Base-by-base conservation (phyloP, 164 flowering plant genomes). In the Dillenia turbinata region DNA sequence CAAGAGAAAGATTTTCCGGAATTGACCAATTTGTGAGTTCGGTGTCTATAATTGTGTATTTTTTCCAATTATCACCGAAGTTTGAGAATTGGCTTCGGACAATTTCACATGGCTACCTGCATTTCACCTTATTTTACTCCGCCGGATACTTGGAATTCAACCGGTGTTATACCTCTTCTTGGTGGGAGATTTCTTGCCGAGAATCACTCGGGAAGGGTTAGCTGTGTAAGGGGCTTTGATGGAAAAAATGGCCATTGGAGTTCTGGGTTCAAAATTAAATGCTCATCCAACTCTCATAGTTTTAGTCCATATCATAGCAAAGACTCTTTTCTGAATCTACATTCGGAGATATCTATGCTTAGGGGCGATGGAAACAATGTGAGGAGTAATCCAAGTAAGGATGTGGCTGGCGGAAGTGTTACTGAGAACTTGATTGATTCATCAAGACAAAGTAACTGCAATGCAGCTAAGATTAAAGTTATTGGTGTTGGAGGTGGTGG, bases 401-500 rank as follows among this genome's bases (percentile, higher is more conserved):
- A 87, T 52, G 77, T 49, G 46, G 60, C 76, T 2, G 71, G 76
- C 63, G 79, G 77, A 46, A 81, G 47, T 70, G 75, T 69, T 52
- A 68, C 86, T 8, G 94, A 88, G 66, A 87, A 72, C 72, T 69
- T 79, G 44, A 60, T 61, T 24, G 91, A 81, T 15, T 54, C 70
- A 6, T 51, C 81, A 13, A 59, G 52, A 69, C 61, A 78, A 12
- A 85, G 71, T 67, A 85, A 79, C 65, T 76, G 73, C 47, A 85
- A 73, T 71, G 95, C 79, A 60, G 97, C 98, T 10, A 94, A 78
- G 81, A 94, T 94, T 66, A 94, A 94, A 77, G 98, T 94, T 58
- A 78, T 94, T 77, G 98, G 98, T 52, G 90, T 94, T 69, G 98
- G 98, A 22, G 98, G 98, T 61, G 98, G 98, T 61, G 98, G 98